These are phyloP conservation scores for Dissophora ornata DNA, from an alignment of 192 early-diverging fungal genomes.

Conservation along the genomic window DNA sequence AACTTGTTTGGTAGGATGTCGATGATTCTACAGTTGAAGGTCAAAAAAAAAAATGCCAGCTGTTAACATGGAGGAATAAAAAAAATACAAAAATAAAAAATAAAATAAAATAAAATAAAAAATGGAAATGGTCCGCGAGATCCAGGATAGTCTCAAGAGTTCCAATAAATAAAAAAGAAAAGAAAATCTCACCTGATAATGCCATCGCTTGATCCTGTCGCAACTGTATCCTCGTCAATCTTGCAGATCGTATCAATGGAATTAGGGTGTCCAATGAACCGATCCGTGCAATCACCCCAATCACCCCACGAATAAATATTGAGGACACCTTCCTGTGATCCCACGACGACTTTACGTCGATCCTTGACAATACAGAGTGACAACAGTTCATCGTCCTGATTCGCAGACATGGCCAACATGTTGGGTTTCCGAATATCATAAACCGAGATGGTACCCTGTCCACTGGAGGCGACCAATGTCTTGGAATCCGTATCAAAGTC, in stretches of 20 bases:
- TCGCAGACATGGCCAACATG: constrained; percentile 87
- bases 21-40: constrained; percentile 74
- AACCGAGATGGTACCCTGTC: constrained; percentile 90
- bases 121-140: too few relatives aligned
- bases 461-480: constrained; percentile 83
- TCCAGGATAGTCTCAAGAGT: not conserved
- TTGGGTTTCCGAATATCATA: constrained; percentile 92
- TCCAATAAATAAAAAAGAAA: too few relatives aligned
- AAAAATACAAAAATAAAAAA: too few relatives aligned
- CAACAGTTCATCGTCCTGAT: constrained; percentile 96
- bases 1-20: constrained; percentile 92
- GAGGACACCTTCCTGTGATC: constrained; percentile 89
- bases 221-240: constrained; percentile 84
- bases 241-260: constrained; percentile 89
- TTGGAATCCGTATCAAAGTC: constrained; percentile 74
- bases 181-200: constrained; percentile 68
- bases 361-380: constrained; percentile 82
- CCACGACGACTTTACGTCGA: constrained; percentile 87
- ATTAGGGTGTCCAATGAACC: constrained; percentile 93
- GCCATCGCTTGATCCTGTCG: constrained; percentile 94
- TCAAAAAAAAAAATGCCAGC: not conserved
- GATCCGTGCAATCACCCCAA: constrained; percentile 94
- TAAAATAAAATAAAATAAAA: too few relatives aligned
- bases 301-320: constrained; percentile 90
- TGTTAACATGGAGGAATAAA: too few relatives aligned